Conservation (phyloP, 176 grass and related monocot genomes). For the Phoenix dactylifera region DNA sequence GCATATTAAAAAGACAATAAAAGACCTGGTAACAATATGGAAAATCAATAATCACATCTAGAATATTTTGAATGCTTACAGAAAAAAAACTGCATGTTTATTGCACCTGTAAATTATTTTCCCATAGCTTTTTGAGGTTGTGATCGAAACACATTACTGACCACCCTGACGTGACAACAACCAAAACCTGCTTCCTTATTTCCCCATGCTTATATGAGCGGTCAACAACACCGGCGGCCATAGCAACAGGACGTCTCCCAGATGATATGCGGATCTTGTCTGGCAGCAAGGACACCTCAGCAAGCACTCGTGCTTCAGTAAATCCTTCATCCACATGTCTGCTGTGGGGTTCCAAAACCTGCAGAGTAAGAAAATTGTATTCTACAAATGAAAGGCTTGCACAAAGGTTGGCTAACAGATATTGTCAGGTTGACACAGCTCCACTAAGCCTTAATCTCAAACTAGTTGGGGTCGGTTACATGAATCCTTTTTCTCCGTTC, state of each 20-base stretch:
- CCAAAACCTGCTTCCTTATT: slow-evolving; percentile 61
- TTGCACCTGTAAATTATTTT: slow-evolving; percentile 65
- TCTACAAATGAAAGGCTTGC: too few relatives aligned
- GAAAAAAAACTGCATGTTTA: not conserved
- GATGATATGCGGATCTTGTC: slow-evolving; percentile 62
- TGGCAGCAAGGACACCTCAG: slow-evolving; percentile 72
- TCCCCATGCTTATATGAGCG: slow-evolving; percentile 41
- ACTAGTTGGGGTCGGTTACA: too few relatives aligned
- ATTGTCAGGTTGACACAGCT: too few relatives aligned
- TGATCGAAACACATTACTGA: slow-evolving; percentile 97
- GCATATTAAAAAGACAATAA: not conserved
- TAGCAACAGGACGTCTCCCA: slow-evolving; percentile 67
- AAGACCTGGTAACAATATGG: too few relatives aligned
- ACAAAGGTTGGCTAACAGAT: too few relatives aligned
- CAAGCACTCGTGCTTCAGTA: slow-evolving; percentile 65
- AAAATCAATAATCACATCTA: slow-evolving; percentile 5
- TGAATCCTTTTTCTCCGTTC: too few relatives aligned
- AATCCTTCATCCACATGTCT: slow-evolving; percentile 54
- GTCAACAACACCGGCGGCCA: slow-evolving; percentile 75
- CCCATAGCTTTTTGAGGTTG: slow-evolving; percentile 97
- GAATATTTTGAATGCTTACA: not conserved
- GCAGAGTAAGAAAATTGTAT: not conserved
- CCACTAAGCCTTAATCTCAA: too few relatives aligned
- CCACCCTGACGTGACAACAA: slow-evolving; percentile 94
- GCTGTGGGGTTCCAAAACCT: slow-evolving; percentile 40